Evolutionary conservation across 1,284 basidiomycete genomes (phyloP), one percentile per base, ranked within the genome.

Genomic region (Phellopilus nigrolimitatus): DNA sequence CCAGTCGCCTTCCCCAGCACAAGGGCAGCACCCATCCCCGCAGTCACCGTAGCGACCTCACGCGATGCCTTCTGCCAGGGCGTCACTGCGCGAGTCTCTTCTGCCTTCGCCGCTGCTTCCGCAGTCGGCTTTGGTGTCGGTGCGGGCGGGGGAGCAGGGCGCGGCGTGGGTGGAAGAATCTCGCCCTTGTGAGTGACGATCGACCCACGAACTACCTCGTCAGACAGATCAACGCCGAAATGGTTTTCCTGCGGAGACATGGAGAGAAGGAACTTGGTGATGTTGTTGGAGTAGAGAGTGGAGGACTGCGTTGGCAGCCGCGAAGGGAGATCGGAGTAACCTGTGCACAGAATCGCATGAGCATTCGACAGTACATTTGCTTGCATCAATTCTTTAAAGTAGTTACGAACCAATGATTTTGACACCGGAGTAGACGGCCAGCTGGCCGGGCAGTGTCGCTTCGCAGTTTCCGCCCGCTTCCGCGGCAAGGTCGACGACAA

Each of bases 401-500:
- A n/a, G 17, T 13, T 37, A 40, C 65, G 54, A 57, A 82, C 88
- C 89, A 41, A 92, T 84, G 58, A 92, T 72, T 2, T 82, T 88
- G 21, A 92, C 87, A 6, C 89, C 89, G 49, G 81, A 71, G 57
- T 85, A 74, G 10, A 82, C 72, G 52, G 72, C 62, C 30, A 88
- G 70, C 61, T 90, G 75, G 31, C 90, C 90, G 1, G 89, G 88
- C 47, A 74, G 71, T 8, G 90, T 92, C 13, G 81, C 80, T 60
- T 82, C 85, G 62, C 89, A 91, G 59, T 92, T 92, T 15, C 89
- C 89, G 25, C 89, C 89, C 31, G 87, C 76, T 68, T 92, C 90
- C 22, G 88, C 82, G 37, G 90, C 90, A 55, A 92, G 69, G 66
- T 92, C 89, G 37, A 92, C 89, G 53, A 92, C 80, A 34, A 92